Percentiles rank a stretch among this genome's conserved stretches.
Evolutionary conservation across 257 asterid genomes (phyloP).

Genomic region (Ilex aquifolium): DNA sequence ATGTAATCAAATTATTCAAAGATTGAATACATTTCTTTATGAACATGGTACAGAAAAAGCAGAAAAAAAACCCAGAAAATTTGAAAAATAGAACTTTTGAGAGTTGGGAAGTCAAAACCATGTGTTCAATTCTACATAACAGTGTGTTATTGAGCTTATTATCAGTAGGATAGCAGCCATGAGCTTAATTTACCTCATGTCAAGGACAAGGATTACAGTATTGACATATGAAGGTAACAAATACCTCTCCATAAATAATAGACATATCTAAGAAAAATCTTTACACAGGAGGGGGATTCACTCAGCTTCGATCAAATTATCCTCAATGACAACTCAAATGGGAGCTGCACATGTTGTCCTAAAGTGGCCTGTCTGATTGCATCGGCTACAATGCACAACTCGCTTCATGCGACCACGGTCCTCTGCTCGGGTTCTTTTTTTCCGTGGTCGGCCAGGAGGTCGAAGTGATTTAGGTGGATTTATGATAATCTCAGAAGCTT

Average conservation of each 20-base stretch:
- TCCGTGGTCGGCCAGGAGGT: slow-evolving; percentile 81
- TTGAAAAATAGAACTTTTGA: no score
- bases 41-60: no score
- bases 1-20: no score
- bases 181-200: background rate
- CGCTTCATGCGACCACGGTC: slow-evolving; percentile 83
- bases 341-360: slow-evolving; percentile 98
- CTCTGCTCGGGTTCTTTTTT: slow-evolving; percentile 84
- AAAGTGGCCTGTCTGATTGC: slow-evolving; percentile 95
- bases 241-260: slow-evolving; percentile 11
- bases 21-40: no score
- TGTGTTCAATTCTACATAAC: no score
- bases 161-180: no score
- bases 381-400: slow-evolving; percentile 93
- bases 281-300: slow-evolving; percentile 25
- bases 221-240: slow-evolving; percentile 15
- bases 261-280: slow-evolving; percentile 21
- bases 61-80: no score
- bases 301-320: slow-evolving; percentile 7
- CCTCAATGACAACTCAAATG: slow-evolving; percentile 33
- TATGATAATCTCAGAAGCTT: slow-evolving; percentile 35
- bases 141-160: no score
- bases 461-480: slow-evolving; percentile 84
- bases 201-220: slow-evolving; percentile 8
- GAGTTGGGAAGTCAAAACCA: no score